phyloP scores from a whole-genome alignment of 371 early-diverging fungal genomes.

The Apophysomyces variabilis region DNA sequence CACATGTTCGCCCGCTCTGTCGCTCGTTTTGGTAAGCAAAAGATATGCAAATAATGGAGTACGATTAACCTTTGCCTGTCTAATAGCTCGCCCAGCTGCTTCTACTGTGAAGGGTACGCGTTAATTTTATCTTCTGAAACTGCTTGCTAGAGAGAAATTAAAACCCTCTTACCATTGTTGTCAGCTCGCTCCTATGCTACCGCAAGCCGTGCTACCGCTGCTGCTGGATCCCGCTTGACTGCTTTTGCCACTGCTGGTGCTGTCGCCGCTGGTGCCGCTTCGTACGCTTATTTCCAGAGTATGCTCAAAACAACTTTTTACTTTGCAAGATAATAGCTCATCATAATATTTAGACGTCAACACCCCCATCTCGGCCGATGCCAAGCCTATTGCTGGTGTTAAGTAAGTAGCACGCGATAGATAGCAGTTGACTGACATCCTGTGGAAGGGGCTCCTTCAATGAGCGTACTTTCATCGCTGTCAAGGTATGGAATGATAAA shows the following conservation, averaged over 20 bases:
- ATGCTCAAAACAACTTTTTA: slow-evolving; percentile 13
- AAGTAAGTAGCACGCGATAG: slow-evolving; percentile 39
- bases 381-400: slow-evolving; percentile 67
- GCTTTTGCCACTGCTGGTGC: slow-evolving; percentile 55
- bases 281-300: slow-evolving; percentile 54
- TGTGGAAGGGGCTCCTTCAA: slow-evolving; percentile 54
- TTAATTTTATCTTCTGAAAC: neutral
- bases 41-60: neutral
- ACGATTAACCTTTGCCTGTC: slow-evolving; percentile 7
- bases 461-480: slow-evolving; percentile 86
- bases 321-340: neutral
- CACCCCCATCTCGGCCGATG: slow-evolving; percentile 50
- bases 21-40: slow-evolving; percentile 41
- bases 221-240: slow-evolving; percentile 38
- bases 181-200: slow-evolving; percentile 56
- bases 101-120: slow-evolving; percentile 42
- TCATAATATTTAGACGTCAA: slow-evolving; percentile 24
- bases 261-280: slow-evolving; percentile 51
- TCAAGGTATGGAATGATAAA: slow-evolving; percentile 51
- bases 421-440: neutral
- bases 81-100: slow-evolving; percentile 37
- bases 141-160: neutral
- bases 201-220: slow-evolving; percentile 46
- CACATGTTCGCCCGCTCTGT: slow-evolving; percentile 47
- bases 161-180: neutral